These are phyloP conservation scores for Erythrobasidium yunnanense DNA, from an alignment of 768 basidiomycete species.

Conservation along the genomic window DNA sequence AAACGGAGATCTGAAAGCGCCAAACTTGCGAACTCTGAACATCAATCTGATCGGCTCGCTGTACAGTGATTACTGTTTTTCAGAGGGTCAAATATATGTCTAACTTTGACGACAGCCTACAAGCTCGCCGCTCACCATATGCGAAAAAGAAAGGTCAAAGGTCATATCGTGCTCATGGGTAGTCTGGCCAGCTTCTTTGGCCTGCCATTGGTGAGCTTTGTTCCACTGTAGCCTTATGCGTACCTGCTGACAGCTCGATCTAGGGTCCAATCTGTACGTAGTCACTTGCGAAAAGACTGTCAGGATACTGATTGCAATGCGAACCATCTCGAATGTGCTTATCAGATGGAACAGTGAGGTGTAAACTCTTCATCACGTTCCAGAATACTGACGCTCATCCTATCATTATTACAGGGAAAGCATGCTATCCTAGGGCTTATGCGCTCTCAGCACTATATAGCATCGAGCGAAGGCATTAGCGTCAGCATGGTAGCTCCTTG, in stretches of 20 bases:
- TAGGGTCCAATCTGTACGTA: not conserved
- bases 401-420: not conserved
- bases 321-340: no score
- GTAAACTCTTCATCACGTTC: no score
- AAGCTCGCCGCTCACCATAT: constrained; percentile 17
- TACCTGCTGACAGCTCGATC: not conserved
- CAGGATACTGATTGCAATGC: no score
- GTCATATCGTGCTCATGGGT: constrained; percentile 8
- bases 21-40: constrained; percentile 3
- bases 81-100: no score
- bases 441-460: not conserved
- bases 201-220: not conserved
- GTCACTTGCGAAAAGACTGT: no score
- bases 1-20: constrained; percentile 6
- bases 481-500: constrained; percentile 24
- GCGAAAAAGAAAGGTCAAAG: constrained; percentile 2
- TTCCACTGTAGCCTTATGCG: not conserved
- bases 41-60: constrained; percentile 11
- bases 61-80: constrained; percentile 8
- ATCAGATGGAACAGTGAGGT: no score
- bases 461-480: not conserved
- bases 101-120: not conserved
- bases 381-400: not conserved
- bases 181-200: constrained; percentile 11
- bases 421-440: constrained; percentile 5